A percentile compares a stretch with the other conserved stretches of the same genome.
Conservation (phyloP, 371 early-diverging fungal genomes). For the Cokeromyces recurvatus region DNA sequence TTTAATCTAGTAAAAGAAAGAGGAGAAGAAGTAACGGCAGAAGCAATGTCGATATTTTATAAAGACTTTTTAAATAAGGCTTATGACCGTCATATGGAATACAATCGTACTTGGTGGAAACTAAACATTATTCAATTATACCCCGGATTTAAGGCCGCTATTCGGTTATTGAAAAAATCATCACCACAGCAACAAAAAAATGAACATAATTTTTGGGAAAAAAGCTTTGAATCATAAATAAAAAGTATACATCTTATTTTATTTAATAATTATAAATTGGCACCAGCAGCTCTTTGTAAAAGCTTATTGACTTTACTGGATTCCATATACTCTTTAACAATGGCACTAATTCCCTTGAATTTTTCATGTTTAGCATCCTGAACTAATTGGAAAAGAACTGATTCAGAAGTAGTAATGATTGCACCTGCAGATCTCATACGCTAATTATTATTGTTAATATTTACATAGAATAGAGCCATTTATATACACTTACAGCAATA, state of each 20-base stretch:
- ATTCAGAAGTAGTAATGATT: slow-evolving; percentile 81
- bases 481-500: slow-evolving; percentile 52
- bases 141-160: slow-evolving; percentile 62
- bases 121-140: slow-evolving; percentile 63
- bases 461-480: neutral
- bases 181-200: neutral
- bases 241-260: neutral
- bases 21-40: slow-evolving; percentile 55
- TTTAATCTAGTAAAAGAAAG: slow-evolving; percentile 25
- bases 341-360: slow-evolving; percentile 72
- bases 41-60: slow-evolving; percentile 74
- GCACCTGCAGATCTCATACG: slow-evolving; percentile 77
- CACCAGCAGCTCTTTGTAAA: slow-evolving; percentile 33
- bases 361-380: slow-evolving; percentile 72
- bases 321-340: slow-evolving; percentile 80
- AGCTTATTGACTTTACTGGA: slow-evolving; percentile 61
- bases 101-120: slow-evolving; percentile 75
- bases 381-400: slow-evolving; percentile 88
- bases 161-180: slow-evolving; percentile 27
- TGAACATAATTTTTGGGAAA: slow-evolving; percentile 42
- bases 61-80: slow-evolving; percentile 72
- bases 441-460: slow-evolving; percentile 17
- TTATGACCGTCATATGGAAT: slow-evolving; percentile 66
- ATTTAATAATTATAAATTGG: slow-evolving; percentile 15
- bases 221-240: slow-evolving; percentile 45